phyloP scores from a whole-genome alignment of 179 eudicot genomes.

The Carnegiea gigantea region DNA sequence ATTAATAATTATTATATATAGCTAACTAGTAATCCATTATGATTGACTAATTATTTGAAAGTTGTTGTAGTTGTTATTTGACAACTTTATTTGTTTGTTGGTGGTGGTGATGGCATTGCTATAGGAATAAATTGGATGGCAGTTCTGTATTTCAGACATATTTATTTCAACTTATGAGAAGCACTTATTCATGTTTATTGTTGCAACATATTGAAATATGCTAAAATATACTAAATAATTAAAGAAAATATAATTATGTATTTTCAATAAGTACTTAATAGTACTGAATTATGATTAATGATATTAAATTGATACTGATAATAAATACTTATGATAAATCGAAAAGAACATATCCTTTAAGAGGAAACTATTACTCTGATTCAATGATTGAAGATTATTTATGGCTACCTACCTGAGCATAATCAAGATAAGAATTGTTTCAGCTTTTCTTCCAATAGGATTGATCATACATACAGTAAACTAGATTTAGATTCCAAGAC shows the following conservation, averaged over 20 bases:
- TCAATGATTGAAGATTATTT: not conserved
- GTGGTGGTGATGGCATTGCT: not conserved
- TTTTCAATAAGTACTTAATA: too few species aligned
- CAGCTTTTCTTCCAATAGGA: not conserved
- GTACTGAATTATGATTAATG: too few species aligned
- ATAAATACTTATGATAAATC: too few species aligned
- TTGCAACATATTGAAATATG: too few species aligned
- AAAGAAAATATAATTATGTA: too few species aligned
- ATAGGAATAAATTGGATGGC: not conserved
- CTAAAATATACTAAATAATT: too few species aligned
- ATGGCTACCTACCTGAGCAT: not conserved
- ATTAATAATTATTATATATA: not conserved
- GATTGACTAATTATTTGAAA: not conserved
- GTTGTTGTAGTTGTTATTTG: not conserved
- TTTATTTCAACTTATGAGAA: too few species aligned
- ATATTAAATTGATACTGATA: too few species aligned
- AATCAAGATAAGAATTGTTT: not conserved
- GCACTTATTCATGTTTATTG: too few species aligned
- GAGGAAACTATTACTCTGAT: not conserved
- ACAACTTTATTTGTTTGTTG: conserved; percentile 1
- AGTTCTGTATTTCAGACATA: not conserved
- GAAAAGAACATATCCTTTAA: not conserved
- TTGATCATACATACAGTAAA: not conserved
- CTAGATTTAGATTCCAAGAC: conserved; percentile 2
- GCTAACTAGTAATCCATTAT: not conserved